A percentile compares a stretch with the other conserved stretches of the same genome.
Conservation (phyloP, 305 asterid species). For the Solanum hybrid region DNA sequence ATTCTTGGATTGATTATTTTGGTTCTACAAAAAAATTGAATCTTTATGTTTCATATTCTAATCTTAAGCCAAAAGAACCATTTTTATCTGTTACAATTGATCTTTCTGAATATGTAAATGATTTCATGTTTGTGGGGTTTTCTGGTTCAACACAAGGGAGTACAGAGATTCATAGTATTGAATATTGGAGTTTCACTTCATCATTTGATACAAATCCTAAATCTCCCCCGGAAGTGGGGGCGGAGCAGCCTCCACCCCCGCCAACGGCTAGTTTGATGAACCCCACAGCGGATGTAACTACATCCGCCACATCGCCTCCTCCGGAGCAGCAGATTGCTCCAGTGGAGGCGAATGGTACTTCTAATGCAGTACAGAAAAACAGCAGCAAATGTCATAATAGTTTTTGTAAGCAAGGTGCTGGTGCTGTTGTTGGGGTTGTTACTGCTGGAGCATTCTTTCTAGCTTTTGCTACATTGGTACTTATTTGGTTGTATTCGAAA, state of each 20-base stretch:
- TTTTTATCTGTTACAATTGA: conserved; percentile 41
- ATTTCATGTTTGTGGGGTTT: conserved; percentile 67
- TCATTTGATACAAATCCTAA: conserved; percentile 42
- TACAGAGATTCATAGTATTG: conserved; percentile 66
- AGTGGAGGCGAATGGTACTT: neutral
- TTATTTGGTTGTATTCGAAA: conserved; percentile 53
- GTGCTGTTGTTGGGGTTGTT: conserved; percentile 73
- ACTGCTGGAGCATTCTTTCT: conserved; percentile 71
- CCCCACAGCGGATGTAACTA: conserved; percentile 26
- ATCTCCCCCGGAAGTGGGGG: neutral
- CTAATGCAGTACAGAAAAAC: conserved; percentile 18
- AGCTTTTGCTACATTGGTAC: conserved; percentile 41
- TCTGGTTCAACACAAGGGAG: conserved; percentile 95
- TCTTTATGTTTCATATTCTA: conserved; percentile 53
- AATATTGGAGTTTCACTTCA: conserved; percentile 86
- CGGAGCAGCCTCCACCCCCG: conserved; percentile 29
- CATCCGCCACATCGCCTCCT: conserved; percentile 29
- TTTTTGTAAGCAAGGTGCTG: conserved; percentile 52
- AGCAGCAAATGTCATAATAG: conserved; percentile 44
- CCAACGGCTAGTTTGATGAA: conserved; percentile 34
- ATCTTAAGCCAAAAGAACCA: conserved; percentile 55
- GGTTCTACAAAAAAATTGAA: conserved; percentile 41
- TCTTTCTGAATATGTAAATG: conserved; percentile 35
- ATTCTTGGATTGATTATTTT: conserved; percentile 76
- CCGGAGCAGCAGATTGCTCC: conserved; percentile 30